Evolutionary conservation across 352 stramenopile genomes (phyloP).

Genomic region (Phytophthora citrophthora): DNA sequence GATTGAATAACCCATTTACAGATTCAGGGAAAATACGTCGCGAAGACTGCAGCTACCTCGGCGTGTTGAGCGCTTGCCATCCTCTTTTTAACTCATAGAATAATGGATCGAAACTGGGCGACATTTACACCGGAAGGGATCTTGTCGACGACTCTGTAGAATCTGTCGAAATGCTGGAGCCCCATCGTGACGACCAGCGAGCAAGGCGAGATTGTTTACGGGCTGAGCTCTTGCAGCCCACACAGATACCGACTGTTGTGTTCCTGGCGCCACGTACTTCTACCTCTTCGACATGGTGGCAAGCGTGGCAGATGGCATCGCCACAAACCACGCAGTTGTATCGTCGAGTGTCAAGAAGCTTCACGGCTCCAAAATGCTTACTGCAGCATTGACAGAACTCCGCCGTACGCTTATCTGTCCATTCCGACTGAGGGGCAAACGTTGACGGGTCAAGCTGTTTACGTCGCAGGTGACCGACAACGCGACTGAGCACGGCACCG

Average conservation of each 20-base stretch:
- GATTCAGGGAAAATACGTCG: conserved; percentile 7
- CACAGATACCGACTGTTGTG: conserved; percentile 33
- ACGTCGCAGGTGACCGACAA: conserved; percentile 29
- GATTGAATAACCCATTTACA: conserved; percentile 5
- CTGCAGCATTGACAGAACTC: conserved; percentile 44
- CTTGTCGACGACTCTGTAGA: conserved; percentile 30
- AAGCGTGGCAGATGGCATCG: conserved; percentile 53
- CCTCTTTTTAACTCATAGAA: conserved; percentile 13
- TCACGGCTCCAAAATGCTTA: conserved; percentile 38
- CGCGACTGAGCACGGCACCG: conserved; percentile 38
- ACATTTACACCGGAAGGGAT: conserved; percentile 18
- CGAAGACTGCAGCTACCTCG: neutral
- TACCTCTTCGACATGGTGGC: conserved; percentile 38
- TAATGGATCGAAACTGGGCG: conserved; percentile 8
- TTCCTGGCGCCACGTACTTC: conserved; percentile 41
- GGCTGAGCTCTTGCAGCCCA: conserved; percentile 30
- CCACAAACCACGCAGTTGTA: conserved; percentile 57
- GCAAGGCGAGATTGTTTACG: conserved; percentile 14
- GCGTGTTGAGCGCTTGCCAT: neutral
- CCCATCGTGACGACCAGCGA: conserved; percentile 29
- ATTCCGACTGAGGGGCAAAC: conserved; percentile 37
- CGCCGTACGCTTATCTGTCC: conserved; percentile 38
- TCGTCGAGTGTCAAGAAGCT: conserved; percentile 31
- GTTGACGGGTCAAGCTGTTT: conserved; percentile 35
- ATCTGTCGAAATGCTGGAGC: conserved; percentile 16